phyloP scores from a whole-genome alignment of 177 flowering plant genomes.

The Vitis hybrid region DNA sequence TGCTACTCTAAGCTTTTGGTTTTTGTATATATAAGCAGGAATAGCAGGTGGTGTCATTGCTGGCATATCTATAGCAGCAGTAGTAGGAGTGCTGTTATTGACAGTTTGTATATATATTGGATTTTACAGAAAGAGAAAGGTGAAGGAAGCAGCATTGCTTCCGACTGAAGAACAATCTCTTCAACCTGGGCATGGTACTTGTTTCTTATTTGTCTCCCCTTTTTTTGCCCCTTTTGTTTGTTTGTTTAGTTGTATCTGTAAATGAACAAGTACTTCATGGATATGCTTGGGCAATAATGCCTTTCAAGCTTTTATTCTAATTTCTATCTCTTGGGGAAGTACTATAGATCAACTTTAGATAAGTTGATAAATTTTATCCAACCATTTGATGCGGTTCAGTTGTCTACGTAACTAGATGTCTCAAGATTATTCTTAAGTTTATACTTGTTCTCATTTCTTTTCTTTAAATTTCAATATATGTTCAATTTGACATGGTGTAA shows the following conservation, averaged over 20 bases:
- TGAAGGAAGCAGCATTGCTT: conserved; percentile 37
- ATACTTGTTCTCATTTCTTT: background rate
- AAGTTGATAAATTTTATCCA: background rate
- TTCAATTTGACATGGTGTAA: background rate
- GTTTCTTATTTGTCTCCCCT: background rate
- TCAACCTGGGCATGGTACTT: conserved; percentile 31
- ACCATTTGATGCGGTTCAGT: background rate
- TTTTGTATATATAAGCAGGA: conserved; percentile 42
- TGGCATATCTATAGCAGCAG: conserved; percentile 53
- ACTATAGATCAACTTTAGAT: background rate
- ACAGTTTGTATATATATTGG: conserved; percentile 35
- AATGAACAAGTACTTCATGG: background rate
- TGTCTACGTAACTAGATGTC: background rate
- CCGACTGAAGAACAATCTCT: conserved; percentile 32
- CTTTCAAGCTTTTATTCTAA: background rate
- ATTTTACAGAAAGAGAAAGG: conserved; percentile 48
- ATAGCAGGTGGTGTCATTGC: conserved; percentile 50
- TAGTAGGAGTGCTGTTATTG: conserved; percentile 36
- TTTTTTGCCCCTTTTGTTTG: background rate
- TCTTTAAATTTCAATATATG: background rate
- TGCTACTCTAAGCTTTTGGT: conserved; percentile 16
- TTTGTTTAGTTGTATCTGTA: background rate
- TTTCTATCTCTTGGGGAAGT: background rate
- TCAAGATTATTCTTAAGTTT: background rate
- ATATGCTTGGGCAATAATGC: background rate